Evolutionary conservation across 371 early-diverging fungal genomes (phyloP).

Genomic region (Gilbertella persicaria): DNA sequence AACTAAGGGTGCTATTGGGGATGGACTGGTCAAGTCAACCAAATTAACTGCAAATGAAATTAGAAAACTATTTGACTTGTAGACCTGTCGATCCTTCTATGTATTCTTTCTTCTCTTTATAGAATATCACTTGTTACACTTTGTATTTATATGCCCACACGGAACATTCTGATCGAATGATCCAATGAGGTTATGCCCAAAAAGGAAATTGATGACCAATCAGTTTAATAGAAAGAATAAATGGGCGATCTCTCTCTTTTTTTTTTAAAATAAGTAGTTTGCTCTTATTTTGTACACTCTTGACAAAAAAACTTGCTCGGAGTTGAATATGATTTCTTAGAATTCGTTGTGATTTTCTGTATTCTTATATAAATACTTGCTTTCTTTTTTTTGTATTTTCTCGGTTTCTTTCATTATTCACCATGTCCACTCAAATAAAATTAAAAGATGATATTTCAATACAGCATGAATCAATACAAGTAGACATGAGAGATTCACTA

Average conservation of each 20-base stretch:
- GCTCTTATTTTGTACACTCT: slow-evolving; percentile 15
- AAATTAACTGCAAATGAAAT: slow-evolving; percentile 48
- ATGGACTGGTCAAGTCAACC: slow-evolving; percentile 35
- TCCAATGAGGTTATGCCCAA: neutral
- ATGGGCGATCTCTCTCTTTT: neutral
- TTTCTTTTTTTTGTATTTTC: slow-evolving; percentile 2
- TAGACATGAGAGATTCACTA: slow-evolving; percentile 25
- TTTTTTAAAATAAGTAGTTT: slow-evolving; percentile 8
- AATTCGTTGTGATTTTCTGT: neutral
- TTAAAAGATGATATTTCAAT: slow-evolving; percentile 10
- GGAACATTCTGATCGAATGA: slow-evolving; percentile 20
- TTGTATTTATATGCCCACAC: too few relatives aligned
- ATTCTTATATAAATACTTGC: neutral
- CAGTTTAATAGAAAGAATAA: neutral
- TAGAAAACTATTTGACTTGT: slow-evolving; percentile 36
- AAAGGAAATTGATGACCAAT: neutral
- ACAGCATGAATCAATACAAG: slow-evolving; percentile 7
- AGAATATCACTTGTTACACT: neutral
- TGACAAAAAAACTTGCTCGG: too few relatives aligned
- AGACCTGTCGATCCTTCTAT: neutral
- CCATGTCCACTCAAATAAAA: slow-evolving; percentile 14
- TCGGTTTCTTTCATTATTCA: neutral
- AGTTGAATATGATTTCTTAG: slow-evolving; percentile 5
- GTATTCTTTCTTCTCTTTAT: neutral
- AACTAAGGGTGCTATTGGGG: slow-evolving; percentile 48